phyloP scores from a whole-genome alignment of 805 yeast genomes.

The Candida multigemmis region DNA sequence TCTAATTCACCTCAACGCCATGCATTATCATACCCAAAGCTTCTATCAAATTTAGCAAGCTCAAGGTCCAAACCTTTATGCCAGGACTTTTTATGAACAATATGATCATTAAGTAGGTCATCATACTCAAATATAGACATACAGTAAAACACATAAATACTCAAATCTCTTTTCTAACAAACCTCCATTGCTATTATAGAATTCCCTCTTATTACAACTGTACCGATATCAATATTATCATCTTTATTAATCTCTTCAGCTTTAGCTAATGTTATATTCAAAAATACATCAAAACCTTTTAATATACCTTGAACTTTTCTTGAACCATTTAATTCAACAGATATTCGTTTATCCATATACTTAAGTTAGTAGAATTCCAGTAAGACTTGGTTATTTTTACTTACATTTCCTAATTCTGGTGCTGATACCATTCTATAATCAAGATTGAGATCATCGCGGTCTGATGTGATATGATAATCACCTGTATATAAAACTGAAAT shows the following conservation, averaged over 20 bases:
- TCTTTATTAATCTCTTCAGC: conserved; percentile 53
- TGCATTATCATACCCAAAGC: no score
- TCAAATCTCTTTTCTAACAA: conserved; percentile 11
- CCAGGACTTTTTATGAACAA: no score
- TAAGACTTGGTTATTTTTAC: conserved; percentile 10
- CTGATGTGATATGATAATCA: no score
- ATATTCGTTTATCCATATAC: conserved; percentile 73
- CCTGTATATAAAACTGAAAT: no score
- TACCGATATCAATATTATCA: conserved; percentile 50
- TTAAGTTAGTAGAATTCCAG: conserved; percentile 15
- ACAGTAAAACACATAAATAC: neutral
- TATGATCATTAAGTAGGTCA: no score
- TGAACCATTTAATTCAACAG: conserved; percentile 69
- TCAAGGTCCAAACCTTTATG: no score
- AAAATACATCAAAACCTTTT: conserved; percentile 79
- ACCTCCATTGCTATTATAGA: conserved; percentile 68
- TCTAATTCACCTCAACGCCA: no score
- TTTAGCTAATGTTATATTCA: conserved; percentile 64
- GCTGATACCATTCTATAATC: conserved; percentile 41
- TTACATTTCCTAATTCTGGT: conserved; percentile 49
- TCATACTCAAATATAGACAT: neutral
- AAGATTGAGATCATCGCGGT: no score
- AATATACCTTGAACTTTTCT: conserved; percentile 73
- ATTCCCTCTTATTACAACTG: conserved; percentile 68
- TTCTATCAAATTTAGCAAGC: no score